Evolutionary conservation across 176 grass and related monocot genomes (phyloP).

Genomic region (Lolium multiflorum): DNA sequence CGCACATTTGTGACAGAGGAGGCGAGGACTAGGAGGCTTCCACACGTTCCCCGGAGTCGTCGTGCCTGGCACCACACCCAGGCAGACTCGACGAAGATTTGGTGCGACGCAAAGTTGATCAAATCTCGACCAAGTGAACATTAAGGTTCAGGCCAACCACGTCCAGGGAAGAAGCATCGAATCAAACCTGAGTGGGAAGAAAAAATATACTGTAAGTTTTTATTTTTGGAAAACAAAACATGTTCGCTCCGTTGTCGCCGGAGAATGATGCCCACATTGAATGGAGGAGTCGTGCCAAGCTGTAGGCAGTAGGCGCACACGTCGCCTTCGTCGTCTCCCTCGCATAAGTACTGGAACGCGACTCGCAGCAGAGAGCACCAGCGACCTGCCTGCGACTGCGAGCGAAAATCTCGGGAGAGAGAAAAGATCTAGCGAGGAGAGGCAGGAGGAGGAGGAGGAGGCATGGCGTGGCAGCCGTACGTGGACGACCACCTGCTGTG

Average conservation of each 20-base stretch:
- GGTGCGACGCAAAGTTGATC: too few relatives aligned
- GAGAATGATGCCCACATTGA: neutral
- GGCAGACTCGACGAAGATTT: too few relatives aligned
- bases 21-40: too few relatives aligned
- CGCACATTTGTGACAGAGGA: too few relatives aligned
- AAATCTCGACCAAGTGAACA: neutral
- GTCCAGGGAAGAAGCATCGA: slow-evolving; percentile 18
- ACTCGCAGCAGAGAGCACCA: neutral
- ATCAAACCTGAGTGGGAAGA: neutral
- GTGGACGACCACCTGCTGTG: slow-evolving; percentile 70
- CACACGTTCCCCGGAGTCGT: too few relatives aligned
- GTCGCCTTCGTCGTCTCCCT: neutral
- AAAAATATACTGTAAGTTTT: neutral
- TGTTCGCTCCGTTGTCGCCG: neutral
- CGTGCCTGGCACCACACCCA: too few relatives aligned
- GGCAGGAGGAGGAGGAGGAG: neutral
- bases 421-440: neutral
- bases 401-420: neutral
- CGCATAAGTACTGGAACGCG: neutral
- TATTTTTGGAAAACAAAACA: neutral
- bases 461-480: slow-evolving; percentile 65
- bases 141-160: neutral
- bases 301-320: neutral
- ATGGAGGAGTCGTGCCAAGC: neutral
- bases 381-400: neutral